A percentile compares a stretch with the other conserved stretches of the same genome.
These are phyloP conservation scores for Phaffomyces thermotolerans DNA, from an alignment of 805 yeast species.

Conservation along the genomic window DNA sequence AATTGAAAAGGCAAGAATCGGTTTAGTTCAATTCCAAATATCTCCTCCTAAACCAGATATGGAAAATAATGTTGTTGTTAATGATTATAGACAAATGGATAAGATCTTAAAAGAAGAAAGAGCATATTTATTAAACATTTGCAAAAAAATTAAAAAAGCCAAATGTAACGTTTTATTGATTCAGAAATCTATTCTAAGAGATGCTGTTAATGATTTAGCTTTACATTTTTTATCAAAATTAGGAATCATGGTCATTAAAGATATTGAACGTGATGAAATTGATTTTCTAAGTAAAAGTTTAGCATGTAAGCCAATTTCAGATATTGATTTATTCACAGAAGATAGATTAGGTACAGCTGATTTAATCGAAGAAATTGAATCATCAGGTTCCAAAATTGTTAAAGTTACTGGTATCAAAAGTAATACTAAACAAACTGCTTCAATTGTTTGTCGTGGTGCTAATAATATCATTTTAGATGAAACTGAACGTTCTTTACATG, in stretches of 20 bases:
- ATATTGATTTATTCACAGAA: slow-evolving; percentile 86
- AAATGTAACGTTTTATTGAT: slow-evolving; percentile 82
- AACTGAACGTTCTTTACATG: slow-evolving; percentile 95
- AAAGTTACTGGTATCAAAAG: slow-evolving; percentile 78
- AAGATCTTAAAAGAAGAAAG: slow-evolving; percentile 97
- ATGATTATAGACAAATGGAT: slow-evolving; percentile 98
- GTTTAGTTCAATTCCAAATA: slow-evolving; percentile 84
- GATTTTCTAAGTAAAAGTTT: slow-evolving; percentile 78
- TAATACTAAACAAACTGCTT: slow-evolving; percentile 68
- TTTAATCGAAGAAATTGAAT: slow-evolving; percentile 66
- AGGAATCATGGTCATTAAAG: slow-evolving; percentile 90
- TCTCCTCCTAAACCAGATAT: slow-evolving; percentile 90
- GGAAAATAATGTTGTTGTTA: slow-evolving; percentile 96
- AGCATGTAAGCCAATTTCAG: slow-evolving; percentile 96
- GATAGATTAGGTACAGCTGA: slow-evolving; percentile 91
- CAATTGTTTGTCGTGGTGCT: slow-evolving; percentile 93
- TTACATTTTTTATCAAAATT: slow-evolving; percentile 90
- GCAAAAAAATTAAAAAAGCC: slow-evolving; percentile 94
- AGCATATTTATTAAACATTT: slow-evolving; percentile 86
- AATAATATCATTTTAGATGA: slow-evolving; percentile 87
- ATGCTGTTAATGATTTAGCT: slow-evolving; percentile 81
- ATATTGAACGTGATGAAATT: slow-evolving; percentile 95
- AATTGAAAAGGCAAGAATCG: slow-evolving; percentile 88
- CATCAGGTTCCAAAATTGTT: slow-evolving; percentile 57
- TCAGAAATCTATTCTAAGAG: slow-evolving; percentile 92